Conservation (phyloP, 257 asterid genomes). For the Solanum paucissectum region DNA sequence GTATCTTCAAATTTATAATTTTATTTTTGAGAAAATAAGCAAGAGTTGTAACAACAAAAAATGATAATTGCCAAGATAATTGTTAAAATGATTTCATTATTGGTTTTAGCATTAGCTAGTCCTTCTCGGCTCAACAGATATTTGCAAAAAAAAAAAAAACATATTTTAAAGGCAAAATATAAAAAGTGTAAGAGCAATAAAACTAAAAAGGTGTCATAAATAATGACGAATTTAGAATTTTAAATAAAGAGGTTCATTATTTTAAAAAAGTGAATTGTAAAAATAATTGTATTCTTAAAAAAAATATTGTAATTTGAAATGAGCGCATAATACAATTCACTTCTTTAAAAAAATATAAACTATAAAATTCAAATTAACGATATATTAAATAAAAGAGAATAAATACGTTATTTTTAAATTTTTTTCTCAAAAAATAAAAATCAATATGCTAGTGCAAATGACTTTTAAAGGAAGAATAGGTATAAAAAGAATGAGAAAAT, state of each 20-base stretch:
- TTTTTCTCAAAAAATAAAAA: no score
- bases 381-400: no score
- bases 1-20: not conserved
- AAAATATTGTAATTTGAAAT: not conserved
- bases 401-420: no score
- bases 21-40: not conserved
- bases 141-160: not conserved
- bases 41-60: not conserved
- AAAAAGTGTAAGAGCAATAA: no score
- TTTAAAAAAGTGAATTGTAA: not conserved
- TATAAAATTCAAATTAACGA: no score
- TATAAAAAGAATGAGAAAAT: no score
- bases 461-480: not conserved
- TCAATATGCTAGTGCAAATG: not conserved
- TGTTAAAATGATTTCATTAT: no score
- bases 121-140: not conserved
- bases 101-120: not conserved
- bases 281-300: no score
- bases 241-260: no score
- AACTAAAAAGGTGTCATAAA: no score
- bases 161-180: not conserved
- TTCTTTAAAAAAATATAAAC: no score
- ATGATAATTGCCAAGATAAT: not conserved
- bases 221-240: not conserved
- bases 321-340: not conserved